These are phyloP conservation scores for Agaricus subrufescens DNA, from an alignment of 768 basidiomycete species.

Conservation along the genomic window DNA sequence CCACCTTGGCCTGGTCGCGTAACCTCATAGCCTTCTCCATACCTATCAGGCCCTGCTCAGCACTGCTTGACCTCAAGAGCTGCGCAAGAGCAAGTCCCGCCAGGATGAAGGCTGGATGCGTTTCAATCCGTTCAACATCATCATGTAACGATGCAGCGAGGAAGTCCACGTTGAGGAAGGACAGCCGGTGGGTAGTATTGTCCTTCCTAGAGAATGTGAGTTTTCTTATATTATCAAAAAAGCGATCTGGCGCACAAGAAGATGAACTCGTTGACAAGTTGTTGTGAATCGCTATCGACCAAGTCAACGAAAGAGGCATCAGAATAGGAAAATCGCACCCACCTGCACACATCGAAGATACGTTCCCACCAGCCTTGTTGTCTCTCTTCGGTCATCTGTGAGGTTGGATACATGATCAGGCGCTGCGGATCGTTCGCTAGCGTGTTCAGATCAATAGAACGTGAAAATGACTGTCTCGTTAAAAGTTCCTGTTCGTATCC, in stretches of 20 bases:
- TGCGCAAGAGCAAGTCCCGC: slow-evolving; percentile 66
- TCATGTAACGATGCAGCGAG: slow-evolving; percentile 50
- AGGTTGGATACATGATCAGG: slow-evolving; percentile 29
- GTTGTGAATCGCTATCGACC: slow-evolving; percentile 9
- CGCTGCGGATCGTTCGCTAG: slow-evolving; percentile 12
- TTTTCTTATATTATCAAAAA: not conserved
- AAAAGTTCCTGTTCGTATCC: not conserved
- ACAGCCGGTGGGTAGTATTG: slow-evolving; percentile 62
- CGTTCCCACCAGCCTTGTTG: slow-evolving; percentile 40
- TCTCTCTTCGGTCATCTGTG: slow-evolving; percentile 27
- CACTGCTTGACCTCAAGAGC: slow-evolving; percentile 68
- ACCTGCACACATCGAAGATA: slow-evolving; percentile 35
- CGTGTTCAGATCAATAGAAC: slow-evolving; percentile 4
- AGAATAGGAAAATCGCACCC: slow-evolving; percentile 11
- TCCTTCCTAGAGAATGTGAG: slow-evolving; percentile 42
- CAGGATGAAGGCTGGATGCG: slow-evolving; percentile 71
- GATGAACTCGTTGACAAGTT: slow-evolving; percentile 21
- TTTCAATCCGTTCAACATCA: slow-evolving; percentile 44
- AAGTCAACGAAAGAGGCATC: slow-evolving; percentile 1
- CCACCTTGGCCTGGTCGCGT: slow-evolving; percentile 49
- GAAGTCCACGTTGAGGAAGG: slow-evolving; percentile 57
- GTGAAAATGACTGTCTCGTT: slow-evolving; percentile 1
- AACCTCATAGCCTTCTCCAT: slow-evolving; percentile 54
- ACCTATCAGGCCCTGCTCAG: slow-evolving; percentile 50
- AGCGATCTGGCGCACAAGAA: slow-evolving; percentile 20